Evolutionary conservation across 2,329 filamentous ascomycete genomes (phyloP), one percentile per base, ranked within the genome.

Genomic region (Sporothrix luriei): DNA sequence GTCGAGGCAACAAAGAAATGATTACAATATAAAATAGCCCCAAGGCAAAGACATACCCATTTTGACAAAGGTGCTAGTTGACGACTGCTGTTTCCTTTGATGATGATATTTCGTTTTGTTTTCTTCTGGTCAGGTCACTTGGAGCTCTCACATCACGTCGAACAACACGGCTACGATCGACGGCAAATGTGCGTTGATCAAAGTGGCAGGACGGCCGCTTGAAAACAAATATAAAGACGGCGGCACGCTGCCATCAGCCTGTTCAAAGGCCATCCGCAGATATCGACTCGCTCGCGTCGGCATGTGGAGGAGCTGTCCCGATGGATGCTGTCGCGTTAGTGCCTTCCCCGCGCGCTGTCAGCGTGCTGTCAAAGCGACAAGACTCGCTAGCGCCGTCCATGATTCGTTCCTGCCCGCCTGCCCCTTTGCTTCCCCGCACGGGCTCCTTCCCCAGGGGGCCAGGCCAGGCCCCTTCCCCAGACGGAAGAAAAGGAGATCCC

Each of bases 11-110:
- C n/a, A n/a, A n/a, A n/a, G n/a, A n/a, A n/a, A n/a, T n/a, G n/a
- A n/a, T n/a, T n/a, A n/a, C n/a, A n/a, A n/a, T n/a, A n/a, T n/a
- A n/a, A n/a, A n/a, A n/a, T n/a, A n/a, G n/a, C n/a, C n/a, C n/a
- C n/a, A n/a, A n/a, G n/a, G n/a, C n/a, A n/a, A 11, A 55, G 38
- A 57, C 54, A n/a, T 57, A 57, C 54, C 54, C 54, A 57, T 57
- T n/a, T 33, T 38, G 14, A 38, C 14, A 38, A 57, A 38, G 26
- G n/a, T 14, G 54, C 38, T 6, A 6, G 6, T 33, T 33, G 33
- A 33, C 0, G 33, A 33, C 1, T 33, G 33, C 9, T 9, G 6
- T 9, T 33, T 33, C 6, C 9, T 33, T 33, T 33, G 33, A 33
- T 6, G 33, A 33, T 33, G 26, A 19, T 38, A 38, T 3, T 29